Conservation (phyloP, 108 stramenopile genomes). For the Cyclotella cryptica region DNA sequence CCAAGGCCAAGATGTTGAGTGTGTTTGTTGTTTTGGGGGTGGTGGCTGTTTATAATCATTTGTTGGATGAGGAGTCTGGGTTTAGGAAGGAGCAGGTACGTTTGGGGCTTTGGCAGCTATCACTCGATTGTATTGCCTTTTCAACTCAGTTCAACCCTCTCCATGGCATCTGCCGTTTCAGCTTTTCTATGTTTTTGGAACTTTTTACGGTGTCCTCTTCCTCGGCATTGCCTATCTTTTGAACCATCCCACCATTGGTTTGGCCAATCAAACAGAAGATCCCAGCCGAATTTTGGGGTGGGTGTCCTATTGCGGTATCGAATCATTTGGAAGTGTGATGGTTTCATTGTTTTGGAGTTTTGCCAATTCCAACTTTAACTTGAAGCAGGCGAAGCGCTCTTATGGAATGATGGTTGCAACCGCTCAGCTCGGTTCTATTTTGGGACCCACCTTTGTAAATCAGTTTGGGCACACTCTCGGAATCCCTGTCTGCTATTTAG, state of each 20-base stretch:
- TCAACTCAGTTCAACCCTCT: neutral
- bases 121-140: no score
- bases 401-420: conserved; percentile 97
- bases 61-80: conserved; percentile 75
- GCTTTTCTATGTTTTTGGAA: conserved; percentile 96
- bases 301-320: conserved; percentile 96
- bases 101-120: no score
- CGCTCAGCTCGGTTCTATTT: conserved; percentile 93
- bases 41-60: conserved; percentile 91
- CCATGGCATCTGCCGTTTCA: neutral
- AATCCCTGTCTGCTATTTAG: conserved; percentile 77
- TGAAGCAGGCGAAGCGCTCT: conserved; percentile 93
- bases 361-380: conserved; percentile 90
- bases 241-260: conserved; percentile 85
- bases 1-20: conserved; percentile 94
- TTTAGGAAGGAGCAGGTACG: conserved; percentile 85
- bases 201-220: conserved; percentile 91
- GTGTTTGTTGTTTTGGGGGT: conserved; percentile 93
- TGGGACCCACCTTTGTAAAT: conserved; percentile 93
- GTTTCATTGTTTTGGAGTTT: conserved; percentile 96
- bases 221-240: conserved; percentile 77
- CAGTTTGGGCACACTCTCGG: conserved; percentile 71
- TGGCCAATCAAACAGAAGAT: conserved; percentile 80
- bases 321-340: conserved; percentile 96
- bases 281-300: conserved; percentile 90